phyloP scores from a whole-genome alignment of 805 yeast species.

The Cyberlindnera maclurae region DNA sequence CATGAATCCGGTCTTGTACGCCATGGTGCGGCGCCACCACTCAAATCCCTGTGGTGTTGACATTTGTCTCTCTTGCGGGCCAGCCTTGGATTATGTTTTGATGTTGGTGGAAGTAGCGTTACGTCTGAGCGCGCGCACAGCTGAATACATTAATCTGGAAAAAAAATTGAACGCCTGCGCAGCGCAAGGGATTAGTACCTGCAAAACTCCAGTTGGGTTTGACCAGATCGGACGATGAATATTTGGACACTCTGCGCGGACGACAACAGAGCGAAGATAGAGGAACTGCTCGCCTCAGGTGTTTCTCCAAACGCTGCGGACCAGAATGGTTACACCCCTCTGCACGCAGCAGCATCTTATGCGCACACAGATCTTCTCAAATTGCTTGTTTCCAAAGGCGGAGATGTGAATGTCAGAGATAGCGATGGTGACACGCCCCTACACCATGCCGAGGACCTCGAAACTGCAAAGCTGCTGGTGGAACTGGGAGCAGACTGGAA shows the following conservation, averaged over 20 bases:
- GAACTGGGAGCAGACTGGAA: constrained; percentile 63
- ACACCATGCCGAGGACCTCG: constrained; percentile 76
- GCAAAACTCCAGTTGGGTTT: too few relatives aligned
- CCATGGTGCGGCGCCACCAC: constrained; percentile 75
- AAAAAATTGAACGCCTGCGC: too few relatives aligned
- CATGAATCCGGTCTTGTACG: constrained; percentile 66
- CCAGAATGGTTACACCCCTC: constrained; percentile 91
- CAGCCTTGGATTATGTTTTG: not conserved
- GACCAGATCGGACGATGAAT: constrained; percentile 33
- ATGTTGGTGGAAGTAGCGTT: not conserved
- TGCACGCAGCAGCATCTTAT: constrained; percentile 96
- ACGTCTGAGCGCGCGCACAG: too few relatives aligned
- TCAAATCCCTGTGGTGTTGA: constrained; percentile 41
- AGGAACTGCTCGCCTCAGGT: constrained; percentile 43
- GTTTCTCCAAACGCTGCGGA: constrained; percentile 70
- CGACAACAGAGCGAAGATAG: constrained; percentile 55
- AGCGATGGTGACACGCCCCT: constrained; percentile 92
- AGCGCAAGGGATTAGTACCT: too few relatives aligned
- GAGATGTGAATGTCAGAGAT: constrained; percentile 78
- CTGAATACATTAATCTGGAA: too few relatives aligned
- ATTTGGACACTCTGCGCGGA: constrained; percentile 97
- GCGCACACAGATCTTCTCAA: constrained; percentile 66
- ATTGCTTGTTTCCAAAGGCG: constrained; percentile 52
- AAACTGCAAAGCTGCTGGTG: constrained; percentile 57
- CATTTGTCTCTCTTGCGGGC: not conserved